Evolutionary conservation across 2,329 filamentous ascomycete genomes (phyloP), one percentile per base, ranked within the genome.

Genomic region (Microdochium paspali): DNA sequence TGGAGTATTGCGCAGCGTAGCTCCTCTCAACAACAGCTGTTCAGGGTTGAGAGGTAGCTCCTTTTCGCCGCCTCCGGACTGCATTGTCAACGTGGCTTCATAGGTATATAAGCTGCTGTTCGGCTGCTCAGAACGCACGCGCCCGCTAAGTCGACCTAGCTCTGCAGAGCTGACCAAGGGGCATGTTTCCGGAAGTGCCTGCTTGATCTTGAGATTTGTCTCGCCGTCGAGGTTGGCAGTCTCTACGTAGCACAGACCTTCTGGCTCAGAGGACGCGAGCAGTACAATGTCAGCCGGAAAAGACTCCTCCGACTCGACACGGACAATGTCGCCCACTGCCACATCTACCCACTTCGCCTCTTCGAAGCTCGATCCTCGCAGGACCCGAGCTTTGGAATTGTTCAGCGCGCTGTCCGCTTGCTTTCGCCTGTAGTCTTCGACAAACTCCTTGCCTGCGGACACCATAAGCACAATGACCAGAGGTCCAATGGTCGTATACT

Each of bases 41-140:
- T 98, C 93, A 0, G 93, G 93, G 54, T 87, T 87, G 47, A 98
- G 68, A 1, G 94, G 77, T 44, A 97, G 69, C 62, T 97, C 91
- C 66, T 94, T 95, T 67, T 98, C 93, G 30, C 90, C 89, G 18
- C 90, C 90, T 40, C 90, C 90, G 43, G 85, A 78, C 58, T 91
- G 83, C 76, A 97, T 86, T 0, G 90, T 97, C 64, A 98, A 66
- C 1, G 91, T 96, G 32, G 90, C 93, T 67, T 98, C 94, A 64
- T 97, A 98, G 0, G 93, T 98, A 67, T 98, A 98, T 30, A 98
- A 73, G 66, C 90, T 97, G 70, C 90, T 96, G 73, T 98, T 98
- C 21, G 93, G 93, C 64, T 97, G 93, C 67, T 98, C 93, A 1
- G 91, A 97, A 58, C 88, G 85, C 57, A 98, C 74, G 52, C 86